Evolutionary conservation across 495 filamentous ascomycete species (phyloP), one percentile per base, ranked within the genome.

Genomic region (Penicillium soppii): DNA sequence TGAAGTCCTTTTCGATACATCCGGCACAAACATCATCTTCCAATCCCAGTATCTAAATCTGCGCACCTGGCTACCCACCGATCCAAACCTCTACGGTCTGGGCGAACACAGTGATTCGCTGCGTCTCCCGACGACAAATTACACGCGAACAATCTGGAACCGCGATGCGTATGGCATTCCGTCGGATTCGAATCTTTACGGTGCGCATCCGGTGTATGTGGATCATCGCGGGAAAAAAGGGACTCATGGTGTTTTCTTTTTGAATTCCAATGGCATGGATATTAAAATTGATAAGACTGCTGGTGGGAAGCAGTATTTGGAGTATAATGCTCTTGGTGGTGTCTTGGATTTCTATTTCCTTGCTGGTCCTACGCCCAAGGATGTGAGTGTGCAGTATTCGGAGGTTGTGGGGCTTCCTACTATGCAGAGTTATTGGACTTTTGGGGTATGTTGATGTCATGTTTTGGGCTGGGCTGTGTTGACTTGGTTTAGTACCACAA

Each of bases 231-330:
- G 74, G 2, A 67, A 67, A 16, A 66, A 75, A 10, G 85, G 86
- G 13, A 87, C 88, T 3, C 90, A 95, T 62, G 91, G 86, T 33
- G 90, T 94, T 17, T 89, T 95, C 67, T 73, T 94, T 42, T 68
- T 91, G 54, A 92, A 90, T 66, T 87, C 83, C 33, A 89, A 91
- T 59, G 91, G 90, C 12, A 92, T 95, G 87, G 90, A 95, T 53
- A 76, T 96, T 72, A 86, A 87, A 57, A 86, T 95, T 72, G 79
- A 89, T 65, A 80, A 84, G 55, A 80, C 76, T 10, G 68, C 71
- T 25, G 67, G 75, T 17, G 78, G 74, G 0, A 79, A 80, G 7
- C 87, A 91, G 59, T 92, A 86, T 54, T 77, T 95, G 25, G 88
- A 95, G 69, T 95, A 92, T 72, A 91, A 94, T 59, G 82, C 81